Evolutionary conservation across 148 eudicot genomes (phyloP).

Genomic region (Gaultheria prostrata): DNA sequence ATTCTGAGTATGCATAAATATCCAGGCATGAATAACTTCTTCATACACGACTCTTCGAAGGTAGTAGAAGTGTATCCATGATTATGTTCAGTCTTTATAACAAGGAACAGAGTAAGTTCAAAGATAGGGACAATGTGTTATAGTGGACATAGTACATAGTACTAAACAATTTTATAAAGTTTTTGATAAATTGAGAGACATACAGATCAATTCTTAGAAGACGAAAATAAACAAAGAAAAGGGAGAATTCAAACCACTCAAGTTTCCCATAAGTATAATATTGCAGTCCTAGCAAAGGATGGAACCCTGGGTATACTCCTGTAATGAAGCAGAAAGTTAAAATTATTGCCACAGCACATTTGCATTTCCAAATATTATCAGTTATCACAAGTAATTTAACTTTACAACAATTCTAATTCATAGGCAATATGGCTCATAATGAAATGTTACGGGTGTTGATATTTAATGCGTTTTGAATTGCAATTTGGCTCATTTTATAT

Average conservation of each 20-base stretch:
- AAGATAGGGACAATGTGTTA: not conserved
- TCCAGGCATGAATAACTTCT: not conserved
- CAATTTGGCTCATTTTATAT: not conserved
- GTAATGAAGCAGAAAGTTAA: conserved; percentile 19
- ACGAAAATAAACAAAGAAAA: conserved; percentile 4
- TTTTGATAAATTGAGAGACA: not conserved
- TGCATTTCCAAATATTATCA: not conserved
- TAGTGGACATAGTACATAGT: not conserved
- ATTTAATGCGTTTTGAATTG: not conserved
- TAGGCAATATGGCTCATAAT: not conserved
- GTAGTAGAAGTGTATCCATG: not conserved
- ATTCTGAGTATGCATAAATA: not conserved
- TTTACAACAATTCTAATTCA: not conserved
- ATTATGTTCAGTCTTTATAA: not conserved
- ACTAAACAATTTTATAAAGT: not conserved
- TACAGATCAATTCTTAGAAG: not conserved
- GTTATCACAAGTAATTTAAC: not conserved
- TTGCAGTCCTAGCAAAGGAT: conserved; percentile 91
- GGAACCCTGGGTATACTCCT: conserved; percentile 76
- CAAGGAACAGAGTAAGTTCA: not conserved
- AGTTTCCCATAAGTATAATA: conserved; percentile 89
- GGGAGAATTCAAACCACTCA: conserved; percentile 58
- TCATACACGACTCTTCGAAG: not conserved
- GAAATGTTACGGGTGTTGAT: not conserved
- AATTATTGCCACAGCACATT: not conserved